These are phyloP conservation scores for Spinellus fusiger DNA, from an alignment of 192 early-diverging fungal species.

Conservation along the genomic window DNA sequence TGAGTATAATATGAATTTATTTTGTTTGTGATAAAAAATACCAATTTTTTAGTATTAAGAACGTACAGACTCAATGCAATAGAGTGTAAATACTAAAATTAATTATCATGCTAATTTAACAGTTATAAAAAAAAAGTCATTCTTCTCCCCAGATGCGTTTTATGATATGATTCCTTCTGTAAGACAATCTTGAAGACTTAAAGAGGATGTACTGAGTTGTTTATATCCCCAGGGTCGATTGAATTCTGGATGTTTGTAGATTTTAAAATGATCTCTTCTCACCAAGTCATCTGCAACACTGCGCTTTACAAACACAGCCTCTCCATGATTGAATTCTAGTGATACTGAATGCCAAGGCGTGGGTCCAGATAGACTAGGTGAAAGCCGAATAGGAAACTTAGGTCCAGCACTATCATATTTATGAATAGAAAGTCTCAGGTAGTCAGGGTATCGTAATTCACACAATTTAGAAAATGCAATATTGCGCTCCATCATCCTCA, in stretches of 20 bases:
- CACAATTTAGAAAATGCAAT: neutral
- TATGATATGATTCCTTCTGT: too few species aligned
- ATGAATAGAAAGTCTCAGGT: neutral
- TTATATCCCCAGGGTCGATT: neutral
- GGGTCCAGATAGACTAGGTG: neutral
- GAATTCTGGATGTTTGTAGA: neutral
- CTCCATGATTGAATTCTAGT: neutral
- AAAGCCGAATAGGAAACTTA: neutral
- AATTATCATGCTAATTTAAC: too few species aligned
- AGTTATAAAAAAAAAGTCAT: too few species aligned
- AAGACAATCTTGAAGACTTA: too few species aligned
- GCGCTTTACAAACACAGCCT: neutral
- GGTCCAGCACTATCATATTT: neutral
- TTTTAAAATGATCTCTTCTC: neutral
- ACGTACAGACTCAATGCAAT: too few species aligned
- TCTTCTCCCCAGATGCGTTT: too few species aligned
- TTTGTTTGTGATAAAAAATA: too few species aligned
- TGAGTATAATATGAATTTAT: too few species aligned
- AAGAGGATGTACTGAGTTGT: too few species aligned
- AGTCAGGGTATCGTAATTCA: neutral
- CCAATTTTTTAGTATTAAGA: too few species aligned
- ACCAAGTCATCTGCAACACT: slow-evolving; percentile 13
- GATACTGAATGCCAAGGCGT: slow-evolving; percentile 1
- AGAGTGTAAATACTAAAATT: too few species aligned
- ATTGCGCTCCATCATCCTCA: neutral